Conservation (phyloP, 306 rosid species). For the Gastrolobium bilobum region DNA sequence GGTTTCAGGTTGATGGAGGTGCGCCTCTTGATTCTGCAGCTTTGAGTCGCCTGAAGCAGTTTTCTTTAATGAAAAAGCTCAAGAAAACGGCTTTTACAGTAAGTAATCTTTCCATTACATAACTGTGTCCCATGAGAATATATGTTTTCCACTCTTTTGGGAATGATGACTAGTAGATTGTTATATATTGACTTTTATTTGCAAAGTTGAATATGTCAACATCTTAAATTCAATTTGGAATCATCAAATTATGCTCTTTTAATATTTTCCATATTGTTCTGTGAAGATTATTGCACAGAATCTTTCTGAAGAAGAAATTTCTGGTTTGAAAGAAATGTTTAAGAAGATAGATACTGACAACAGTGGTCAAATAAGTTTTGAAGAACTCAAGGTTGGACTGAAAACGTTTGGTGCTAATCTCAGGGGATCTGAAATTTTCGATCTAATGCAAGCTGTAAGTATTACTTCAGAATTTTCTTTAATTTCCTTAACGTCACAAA, state of each 20-base stretch:
- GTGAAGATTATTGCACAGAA: constrained; percentile 76
- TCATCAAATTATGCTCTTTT: not conserved
- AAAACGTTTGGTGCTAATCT: constrained; percentile 75
- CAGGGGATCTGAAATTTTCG: constrained; percentile 68
- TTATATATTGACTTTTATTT: constrained; percentile 17
- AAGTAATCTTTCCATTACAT: constrained; percentile 34
- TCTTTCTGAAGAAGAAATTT: constrained; percentile 82
- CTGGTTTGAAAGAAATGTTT: constrained; percentile 65
- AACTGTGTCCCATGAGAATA: not conserved
- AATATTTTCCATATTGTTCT: constrained; percentile 7
- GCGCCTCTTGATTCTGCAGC: constrained; percentile 84
- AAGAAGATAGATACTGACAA: constrained; percentile 61
- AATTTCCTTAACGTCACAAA: not conserved
- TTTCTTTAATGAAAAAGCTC: constrained; percentile 81
- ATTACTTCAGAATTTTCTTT: constrained; percentile 31
- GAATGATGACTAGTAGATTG: not conserved
- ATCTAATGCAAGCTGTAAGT: constrained; percentile 85
- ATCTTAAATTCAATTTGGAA: constrained; percentile 12
- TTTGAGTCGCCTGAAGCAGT: constrained; percentile 78
- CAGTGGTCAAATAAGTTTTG: constrained; percentile 74
- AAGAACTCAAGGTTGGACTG: constrained; percentile 77
- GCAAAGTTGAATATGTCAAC: not conserved
- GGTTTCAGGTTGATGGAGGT: constrained; percentile 82
- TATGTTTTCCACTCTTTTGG: not conserved
- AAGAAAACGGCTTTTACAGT: constrained; percentile 90